These are phyloP conservation scores for Chalciporus pseudorubinellus DNA, from an alignment of 768 basidiomycete species.

Conservation along the genomic window DNA sequence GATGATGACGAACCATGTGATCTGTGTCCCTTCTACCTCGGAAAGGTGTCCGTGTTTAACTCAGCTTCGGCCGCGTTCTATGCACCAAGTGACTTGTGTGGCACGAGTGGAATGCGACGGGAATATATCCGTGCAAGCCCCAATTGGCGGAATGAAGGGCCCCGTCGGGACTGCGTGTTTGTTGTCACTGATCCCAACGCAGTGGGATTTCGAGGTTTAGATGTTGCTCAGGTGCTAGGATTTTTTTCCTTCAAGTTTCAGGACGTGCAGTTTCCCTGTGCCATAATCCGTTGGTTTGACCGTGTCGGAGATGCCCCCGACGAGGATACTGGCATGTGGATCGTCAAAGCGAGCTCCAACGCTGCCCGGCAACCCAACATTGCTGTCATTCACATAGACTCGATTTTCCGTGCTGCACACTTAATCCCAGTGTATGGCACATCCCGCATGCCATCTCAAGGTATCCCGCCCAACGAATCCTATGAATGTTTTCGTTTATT, in stretches of 20 bases:
- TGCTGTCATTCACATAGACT: conserved; percentile 28
- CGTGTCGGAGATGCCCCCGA: conserved; percentile 19
- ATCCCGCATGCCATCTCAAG: neutral
- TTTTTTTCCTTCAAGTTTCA: conserved; percentile 26
- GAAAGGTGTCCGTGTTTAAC: conserved; percentile 15
- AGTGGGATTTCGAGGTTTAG: conserved; percentile 16
- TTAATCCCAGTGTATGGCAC: conserved; percentile 26
- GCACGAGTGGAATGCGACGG: conserved; percentile 24
- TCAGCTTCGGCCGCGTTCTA: conserved; percentile 26
- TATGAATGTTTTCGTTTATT: conserved; percentile 8
- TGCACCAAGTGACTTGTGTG: conserved; percentile 29
- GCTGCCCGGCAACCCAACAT: conserved; percentile 3
- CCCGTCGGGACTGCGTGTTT: conserved; percentile 24
- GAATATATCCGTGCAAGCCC: conserved; percentile 24
- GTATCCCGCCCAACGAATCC: conserved; percentile 4
- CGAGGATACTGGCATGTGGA: conserved; percentile 30
- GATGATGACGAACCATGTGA: conserved; percentile 2
- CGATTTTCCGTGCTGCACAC: conserved; percentile 31
- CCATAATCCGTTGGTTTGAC: conserved; percentile 23
- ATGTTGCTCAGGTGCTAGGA: conserved; percentile 13
- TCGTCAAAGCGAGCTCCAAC: conserved; percentile 12
- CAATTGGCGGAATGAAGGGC: conserved; percentile 15
- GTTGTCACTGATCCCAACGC: conserved; percentile 7
- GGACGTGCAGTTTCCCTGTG: conserved; percentile 16
- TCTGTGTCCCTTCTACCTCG: conserved; percentile 3